Base-by-base conservation (phyloP, 2,329 filamentous ascomycete genomes). In the Stemphylium beticola region DNA sequence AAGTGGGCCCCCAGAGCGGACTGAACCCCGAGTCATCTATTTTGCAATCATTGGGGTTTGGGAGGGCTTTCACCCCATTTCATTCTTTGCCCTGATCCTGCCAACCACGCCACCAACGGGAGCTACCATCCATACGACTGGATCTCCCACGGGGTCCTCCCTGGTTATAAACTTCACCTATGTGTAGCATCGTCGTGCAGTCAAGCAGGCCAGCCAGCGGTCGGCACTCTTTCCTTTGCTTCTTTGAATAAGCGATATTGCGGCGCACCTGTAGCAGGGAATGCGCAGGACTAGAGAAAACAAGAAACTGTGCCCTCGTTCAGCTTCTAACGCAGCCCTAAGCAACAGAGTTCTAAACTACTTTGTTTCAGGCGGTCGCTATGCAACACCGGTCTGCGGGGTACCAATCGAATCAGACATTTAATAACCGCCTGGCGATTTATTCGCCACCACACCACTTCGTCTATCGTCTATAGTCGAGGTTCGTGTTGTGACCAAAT, bases 301-400 rank as follows among this genome's bases (percentile, higher is more conserved):
- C 38, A 43, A 58, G 34, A 34, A 44, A 38, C 20, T 11, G 33
- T 36, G 20, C 34, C 8, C 40, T 33, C 18, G 22, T 36, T 14
- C 33, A 50, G 45, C 34, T 33, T 43, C 52, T 37, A 51, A 45
- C 42, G 20, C 33, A 42, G 42, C 24, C 29, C 47, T 49, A 43
- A 43, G 22, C 15, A 51, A 54, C 49, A 57, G 36, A 51, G 49
- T 60, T 60, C 43, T 41, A 32, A 24, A 10, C 53, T 50, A 57
- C 37, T n/a, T 39, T 36, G 49, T 53, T 53, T 57, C 48, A 53
- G 41, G 24, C 46, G 10, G 20, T 26, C 29, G 36, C 36, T 45
- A 45, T 44, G 53, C 46, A 53, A 29, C 29, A 22, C 46, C 39
- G n/a, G 38, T 42, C 43, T 50, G 53, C 38, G 38, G 56, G 45